Evolutionary conservation across 148 eudicot genomes (phyloP).

Genomic region (Persicaria maculosa): DNA sequence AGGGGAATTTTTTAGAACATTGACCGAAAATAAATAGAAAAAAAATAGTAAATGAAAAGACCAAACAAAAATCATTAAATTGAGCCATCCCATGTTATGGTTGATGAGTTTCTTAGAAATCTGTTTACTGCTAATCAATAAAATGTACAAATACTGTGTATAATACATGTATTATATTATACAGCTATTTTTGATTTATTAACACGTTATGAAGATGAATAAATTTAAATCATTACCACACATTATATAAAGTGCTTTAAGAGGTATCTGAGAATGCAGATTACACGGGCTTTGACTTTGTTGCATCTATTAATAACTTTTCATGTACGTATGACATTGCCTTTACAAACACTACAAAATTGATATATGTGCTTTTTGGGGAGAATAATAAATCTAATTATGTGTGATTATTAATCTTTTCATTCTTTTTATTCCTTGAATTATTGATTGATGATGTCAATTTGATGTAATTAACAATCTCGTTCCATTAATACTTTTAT

Average conservation of each 20-base stretch:
- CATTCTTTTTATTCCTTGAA: not conserved
- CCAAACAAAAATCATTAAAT: not conserved
- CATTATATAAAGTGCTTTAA: not conserved
- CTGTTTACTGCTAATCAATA: not conserved
- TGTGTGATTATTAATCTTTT: not conserved
- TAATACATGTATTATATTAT: not conserved
- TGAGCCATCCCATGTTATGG: not conserved
- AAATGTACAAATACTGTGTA: not conserved
- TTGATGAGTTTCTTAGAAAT: not conserved
- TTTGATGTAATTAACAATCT: not conserved
- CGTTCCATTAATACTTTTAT: not conserved
- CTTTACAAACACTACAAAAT: conserved; percentile 4
- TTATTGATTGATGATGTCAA: not conserved
- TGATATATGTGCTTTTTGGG: not conserved
- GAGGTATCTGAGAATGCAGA: conserved; percentile 9
- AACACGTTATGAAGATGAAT: not conserved
- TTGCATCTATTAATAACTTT: not conserved
- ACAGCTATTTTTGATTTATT: not conserved
- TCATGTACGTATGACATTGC: not conserved
- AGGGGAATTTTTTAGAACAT: not conserved
- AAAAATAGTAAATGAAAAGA: not conserved
- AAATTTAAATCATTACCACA: not conserved
- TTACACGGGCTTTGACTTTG: conserved; percentile 7
- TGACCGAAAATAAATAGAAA: not conserved
- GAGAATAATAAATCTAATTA: not conserved